Conservation (phyloP, 1,139 yeast species). For the Taphrina flavorubra region DNA sequence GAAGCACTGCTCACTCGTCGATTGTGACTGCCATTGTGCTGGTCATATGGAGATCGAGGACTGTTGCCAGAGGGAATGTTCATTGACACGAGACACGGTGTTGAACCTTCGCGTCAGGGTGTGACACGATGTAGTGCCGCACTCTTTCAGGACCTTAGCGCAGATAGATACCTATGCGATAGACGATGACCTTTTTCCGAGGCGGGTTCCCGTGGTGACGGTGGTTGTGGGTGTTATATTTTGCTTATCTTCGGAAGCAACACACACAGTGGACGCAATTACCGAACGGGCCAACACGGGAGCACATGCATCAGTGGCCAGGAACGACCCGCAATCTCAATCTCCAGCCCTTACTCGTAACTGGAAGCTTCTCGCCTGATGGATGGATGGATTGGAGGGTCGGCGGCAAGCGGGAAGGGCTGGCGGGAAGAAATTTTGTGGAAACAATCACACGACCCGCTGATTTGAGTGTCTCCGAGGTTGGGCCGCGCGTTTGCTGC, state of each 20-base stretch:
- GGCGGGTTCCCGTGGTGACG: no score
- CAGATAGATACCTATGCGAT: background rate
- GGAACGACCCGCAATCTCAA: background rate
- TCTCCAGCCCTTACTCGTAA: background rate
- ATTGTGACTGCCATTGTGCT: background rate
- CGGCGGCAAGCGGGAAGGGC: no score
- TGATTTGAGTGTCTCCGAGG: no score
- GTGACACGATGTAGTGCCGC: no score
- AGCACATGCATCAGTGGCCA: no score
- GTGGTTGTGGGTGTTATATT: background rate
- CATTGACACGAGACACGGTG: conserved; percentile 8
- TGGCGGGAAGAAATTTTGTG: no score
- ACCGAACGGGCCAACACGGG: background rate
- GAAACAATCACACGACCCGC: no score
- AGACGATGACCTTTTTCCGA: background rate
- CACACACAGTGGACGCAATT: background rate
- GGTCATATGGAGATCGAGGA: conserved; percentile 7
- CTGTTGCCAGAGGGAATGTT: conserved; percentile 28
- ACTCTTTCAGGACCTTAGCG: no score
- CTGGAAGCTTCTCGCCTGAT: no score
- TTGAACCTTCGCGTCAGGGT: background rate
- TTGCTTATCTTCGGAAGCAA: conserved; percentile 14
- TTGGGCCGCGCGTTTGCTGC: no score
- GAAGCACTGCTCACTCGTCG: conserved; percentile 12
- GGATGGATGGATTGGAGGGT: no score